Evolutionary conservation across 345 rosid genomes (phyloP).

Genomic region (Laguncularia racemosa): DNA sequence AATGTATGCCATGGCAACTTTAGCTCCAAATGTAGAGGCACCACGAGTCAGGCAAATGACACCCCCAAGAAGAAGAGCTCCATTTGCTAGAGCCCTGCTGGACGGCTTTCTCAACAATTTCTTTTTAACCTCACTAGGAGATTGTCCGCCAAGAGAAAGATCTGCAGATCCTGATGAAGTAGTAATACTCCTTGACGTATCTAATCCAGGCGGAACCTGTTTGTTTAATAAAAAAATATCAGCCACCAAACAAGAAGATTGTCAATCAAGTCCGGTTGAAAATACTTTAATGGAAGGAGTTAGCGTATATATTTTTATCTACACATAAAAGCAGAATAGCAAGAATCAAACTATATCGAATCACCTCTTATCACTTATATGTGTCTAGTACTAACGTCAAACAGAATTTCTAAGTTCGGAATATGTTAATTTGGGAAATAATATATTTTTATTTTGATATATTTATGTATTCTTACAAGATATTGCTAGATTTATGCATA

Average conservation of each 20-base stretch:
- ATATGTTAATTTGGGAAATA: too few relatives aligned
- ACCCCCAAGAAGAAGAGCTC: constrained; percentile 70
- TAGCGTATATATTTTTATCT: neutral
- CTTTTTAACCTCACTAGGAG: constrained; percentile 20
- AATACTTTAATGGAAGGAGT: neutral
- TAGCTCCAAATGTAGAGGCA: constrained; percentile 65
- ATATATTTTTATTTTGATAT: too few relatives aligned
- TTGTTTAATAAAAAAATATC: constrained; percentile 6
- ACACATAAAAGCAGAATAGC: too few relatives aligned
- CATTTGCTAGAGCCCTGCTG: constrained; percentile 48
- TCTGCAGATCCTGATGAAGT: constrained; percentile 13
- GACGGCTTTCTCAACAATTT: constrained; percentile 53
- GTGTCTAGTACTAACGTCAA: too few relatives aligned
- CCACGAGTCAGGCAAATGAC: constrained; percentile 68
- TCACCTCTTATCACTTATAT: too few relatives aligned
- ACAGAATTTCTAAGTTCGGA: too few relatives aligned
- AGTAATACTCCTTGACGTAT: constrained; percentile 10
- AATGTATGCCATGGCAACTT: constrained; percentile 76
- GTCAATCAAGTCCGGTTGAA: neutral
- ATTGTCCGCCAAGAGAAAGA: constrained; percentile 12
- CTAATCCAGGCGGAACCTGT: constrained; percentile 62
- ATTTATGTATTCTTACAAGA: too few relatives aligned
- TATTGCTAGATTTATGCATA: too few relatives aligned
- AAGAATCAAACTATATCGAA: too few relatives aligned
- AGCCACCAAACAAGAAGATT: neutral